Base-by-base conservation (phyloP, 768 basidiomycete genomes). In the Boletus huronensis region DNA sequence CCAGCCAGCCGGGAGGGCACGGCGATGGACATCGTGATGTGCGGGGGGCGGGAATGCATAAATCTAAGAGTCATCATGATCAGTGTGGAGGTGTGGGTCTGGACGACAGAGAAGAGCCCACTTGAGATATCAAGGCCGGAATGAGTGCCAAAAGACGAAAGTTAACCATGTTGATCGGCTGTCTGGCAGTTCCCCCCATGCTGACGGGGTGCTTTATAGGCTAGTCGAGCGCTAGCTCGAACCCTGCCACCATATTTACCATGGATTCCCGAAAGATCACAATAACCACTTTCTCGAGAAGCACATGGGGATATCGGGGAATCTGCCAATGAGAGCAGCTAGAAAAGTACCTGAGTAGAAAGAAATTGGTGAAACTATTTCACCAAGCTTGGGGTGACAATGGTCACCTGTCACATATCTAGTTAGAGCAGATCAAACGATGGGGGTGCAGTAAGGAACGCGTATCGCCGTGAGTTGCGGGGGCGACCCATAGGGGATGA, bases 1-100 rank as follows among this genome's bases (percentile, higher is more conserved):
- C 85, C 85, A 89, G 46, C 69, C 74, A 3, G 73, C 72, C 8
- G 83, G 84, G 48, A 87, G 75, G 1, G 23, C 44, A 26, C 62
- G 66, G 35, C 50, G 58, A 47, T 66, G 52, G 32, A 28, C 7
- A 53, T 47, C 42, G 28, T 26, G 52, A 25, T 4, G 23, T 25
- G 23, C 23, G 4, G 23, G 23, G 2, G 23, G 23, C 23, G 23
- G 23, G 2, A 25, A 25, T 25, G 2, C 23, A 25, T 4, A 2
- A 25, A 2, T 25, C 23, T 25, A 25, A 25, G 23, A 25, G 23
- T 4, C 23, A 25, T 25, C 23, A 25, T 25, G 23, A 25, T n/a
- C n/a, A n/a, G n/a, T n/a, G n/a, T n/a, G n/a, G 23, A 25, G 4
- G 23, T 25, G 43, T 25, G 31, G 10, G 17, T 13, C 10, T 6